Evolutionary conservation across 2,329 filamentous ascomycete species (phyloP).

Genomic region (Pochonia chlamydosporia): DNA sequence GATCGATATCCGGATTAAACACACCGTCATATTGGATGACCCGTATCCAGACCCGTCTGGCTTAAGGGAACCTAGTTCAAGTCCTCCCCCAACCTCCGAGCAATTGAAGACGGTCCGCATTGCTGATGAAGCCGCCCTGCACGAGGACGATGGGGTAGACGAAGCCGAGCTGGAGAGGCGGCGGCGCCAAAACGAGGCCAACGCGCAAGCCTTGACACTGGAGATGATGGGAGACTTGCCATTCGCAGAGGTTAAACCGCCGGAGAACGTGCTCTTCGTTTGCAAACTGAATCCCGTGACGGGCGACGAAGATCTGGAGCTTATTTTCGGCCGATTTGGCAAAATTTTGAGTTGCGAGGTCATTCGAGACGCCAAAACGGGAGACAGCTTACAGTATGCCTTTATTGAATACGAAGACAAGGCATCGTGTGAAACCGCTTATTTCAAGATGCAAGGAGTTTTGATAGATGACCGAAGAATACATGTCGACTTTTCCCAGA

Average conservation of each 20-base stretch:
- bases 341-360: constrained; percentile 94
- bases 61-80: constrained; percentile 69
- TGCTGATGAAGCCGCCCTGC: constrained; percentile 77
- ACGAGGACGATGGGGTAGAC: constrained; percentile 64
- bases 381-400: constrained; percentile 92
- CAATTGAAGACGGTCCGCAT: constrained; percentile 91
- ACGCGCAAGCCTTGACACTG: constrained; percentile 87
- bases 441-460: constrained; percentile 98
- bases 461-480: constrained; percentile 96
- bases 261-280: constrained; percentile 95
- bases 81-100: constrained; percentile 73
- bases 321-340: constrained; percentile 96
- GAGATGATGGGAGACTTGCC: constrained; percentile 98
- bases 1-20: constrained; percentile 90
- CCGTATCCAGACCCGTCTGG: constrained; percentile 79
- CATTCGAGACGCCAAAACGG: constrained; percentile 87
- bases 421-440: constrained; percentile 86
- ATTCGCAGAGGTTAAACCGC: constrained; percentile 94
- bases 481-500: constrained; percentile 97
- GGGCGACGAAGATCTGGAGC: constrained; percentile 84
- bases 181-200: constrained; percentile 81
- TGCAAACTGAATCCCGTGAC: constrained; percentile 98
- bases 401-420: constrained; percentile 97
- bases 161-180: constrained; percentile 75
- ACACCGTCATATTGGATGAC: constrained; percentile 88